These are phyloP conservation scores for Dactylella cylindrospora DNA, from an alignment of 2,329 filamentous ascomycete genomes.

Conservation along the genomic window DNA sequence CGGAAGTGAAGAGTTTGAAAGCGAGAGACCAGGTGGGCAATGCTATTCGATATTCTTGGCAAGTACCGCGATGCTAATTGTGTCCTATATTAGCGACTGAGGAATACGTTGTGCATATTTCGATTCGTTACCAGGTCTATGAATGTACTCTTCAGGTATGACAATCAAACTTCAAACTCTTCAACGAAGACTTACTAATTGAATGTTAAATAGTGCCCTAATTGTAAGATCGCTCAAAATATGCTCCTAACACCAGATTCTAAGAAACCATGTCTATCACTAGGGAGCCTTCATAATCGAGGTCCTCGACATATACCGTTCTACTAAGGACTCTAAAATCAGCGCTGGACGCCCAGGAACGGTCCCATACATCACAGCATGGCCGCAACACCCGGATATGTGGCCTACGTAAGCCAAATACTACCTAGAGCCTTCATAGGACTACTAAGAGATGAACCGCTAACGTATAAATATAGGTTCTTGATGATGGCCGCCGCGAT, in stretches of 20 bases:
- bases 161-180: neutral
- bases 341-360: conserved; percentile 32
- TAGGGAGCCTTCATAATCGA: conserved; percentile 20
- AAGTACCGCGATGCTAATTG: neutral
- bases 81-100: conserved; percentile 9
- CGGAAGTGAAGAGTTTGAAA: conserved; percentile 26
- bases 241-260: too few relatives aligned
- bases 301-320: conserved; percentile 16
- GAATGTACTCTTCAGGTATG: conserved; percentile 25
- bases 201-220: conserved; percentile 6
- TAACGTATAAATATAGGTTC: conserved; percentile 15
- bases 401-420: conserved; percentile 21
- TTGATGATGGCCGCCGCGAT: conserved; percentile 13
- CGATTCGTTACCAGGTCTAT: conserved; percentile 10
- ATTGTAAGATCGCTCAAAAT: conserved; percentile 10
- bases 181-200: conserved; percentile 3
- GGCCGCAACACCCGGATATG: conserved; percentile 24
- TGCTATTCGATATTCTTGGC: neutral
- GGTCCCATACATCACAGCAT: conserved; percentile 35
- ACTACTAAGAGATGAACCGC: too few relatives aligned
- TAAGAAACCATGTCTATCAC: neutral
- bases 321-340: conserved; percentile 20
- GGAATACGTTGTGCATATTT: conserved; percentile 16
- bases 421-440: too few relatives aligned
- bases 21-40: conserved; percentile 17